Percentiles rank a stretch among this genome's conserved stretches.
phyloP scores from a whole-genome alignment of 257 asterid genomes.

The Petrea volubilis region DNA sequence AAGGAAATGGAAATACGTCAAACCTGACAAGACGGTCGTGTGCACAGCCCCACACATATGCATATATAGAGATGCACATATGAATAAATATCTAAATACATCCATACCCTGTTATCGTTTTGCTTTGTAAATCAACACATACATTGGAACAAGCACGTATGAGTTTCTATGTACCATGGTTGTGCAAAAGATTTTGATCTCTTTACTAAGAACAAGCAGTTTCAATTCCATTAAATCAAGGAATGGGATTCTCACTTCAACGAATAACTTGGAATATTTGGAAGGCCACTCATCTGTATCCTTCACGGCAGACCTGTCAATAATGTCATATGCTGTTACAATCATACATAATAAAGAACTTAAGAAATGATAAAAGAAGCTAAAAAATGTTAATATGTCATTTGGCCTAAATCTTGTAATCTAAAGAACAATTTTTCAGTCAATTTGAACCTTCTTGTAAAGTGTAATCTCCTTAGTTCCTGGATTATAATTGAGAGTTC shows the following conservation, averaged over 20 bases:
- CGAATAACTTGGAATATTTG: conserved; percentile 87
- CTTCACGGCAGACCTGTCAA: conserved; percentile 76
- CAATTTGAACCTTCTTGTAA: background rate
- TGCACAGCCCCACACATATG: background rate
- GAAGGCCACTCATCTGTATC: conserved; percentile 99
- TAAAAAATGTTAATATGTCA: conserved; percentile 14
- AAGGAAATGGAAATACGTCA: background rate
- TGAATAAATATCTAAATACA: background rate
- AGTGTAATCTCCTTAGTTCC: background rate
- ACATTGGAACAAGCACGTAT: background rate
- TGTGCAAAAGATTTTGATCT: background rate
- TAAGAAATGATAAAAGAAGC: background rate
- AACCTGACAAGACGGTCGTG: background rate
- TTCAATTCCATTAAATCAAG: conserved; percentile 8
- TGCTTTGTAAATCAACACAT: background rate
- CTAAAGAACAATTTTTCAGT: conserved; percentile 8
- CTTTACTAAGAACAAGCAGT: conserved; percentile 14
- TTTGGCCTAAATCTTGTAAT: background rate
- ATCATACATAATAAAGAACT: conserved; percentile 2
- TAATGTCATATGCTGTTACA: conserved; percentile 13
- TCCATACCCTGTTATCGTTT: background rate
- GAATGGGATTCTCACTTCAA: conserved; percentile 63
- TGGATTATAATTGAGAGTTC: conserved; percentile 1
- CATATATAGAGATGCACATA: background rate
- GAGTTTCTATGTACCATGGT: background rate